phyloP scores from a whole-genome alignment of 2,329 filamentous ascomycete genomes.

The Teratosphaeria gauchensis region DNA sequence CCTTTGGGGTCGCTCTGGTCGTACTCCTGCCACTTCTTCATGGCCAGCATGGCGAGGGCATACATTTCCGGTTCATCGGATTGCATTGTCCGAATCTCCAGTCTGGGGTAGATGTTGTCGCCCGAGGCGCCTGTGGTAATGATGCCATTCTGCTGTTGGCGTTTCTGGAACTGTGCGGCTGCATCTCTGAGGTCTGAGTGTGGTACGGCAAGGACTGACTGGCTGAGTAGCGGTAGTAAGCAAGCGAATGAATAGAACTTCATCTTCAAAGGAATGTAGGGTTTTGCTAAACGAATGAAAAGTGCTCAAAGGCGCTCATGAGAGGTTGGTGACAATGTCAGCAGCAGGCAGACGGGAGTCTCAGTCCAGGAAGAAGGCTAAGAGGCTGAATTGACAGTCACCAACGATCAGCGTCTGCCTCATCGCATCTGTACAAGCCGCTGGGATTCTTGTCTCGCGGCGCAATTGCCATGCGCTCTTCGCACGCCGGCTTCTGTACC shows the following conservation, averaged over 20 bases:
- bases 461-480: neutral
- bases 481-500: neutral
- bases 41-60: slow-evolving; percentile 15
- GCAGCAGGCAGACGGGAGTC: neutral
- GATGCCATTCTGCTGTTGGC: slow-evolving; percentile 2
- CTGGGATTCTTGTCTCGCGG: neutral
- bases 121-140: slow-evolving; percentile 11
- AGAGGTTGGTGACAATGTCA: neutral
- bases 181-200: neutral
- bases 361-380: neutral
- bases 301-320: neutral
- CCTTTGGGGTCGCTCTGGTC: slow-evolving; percentile 9
- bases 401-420: neutral
- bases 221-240: neutral
- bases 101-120: slow-evolving; percentile 11
- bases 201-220: neutral
- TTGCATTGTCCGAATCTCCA: slow-evolving; percentile 17
- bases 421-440: neutral
- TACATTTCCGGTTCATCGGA: slow-evolving; percentile 14
- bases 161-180: slow-evolving; percentile 5
- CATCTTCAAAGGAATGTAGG: neutral
- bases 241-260: neutral
- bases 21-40: slow-evolving; percentile 14
- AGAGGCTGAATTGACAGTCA: neutral
- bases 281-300: neutral